Conservation (phyloP, 2,329 filamentous ascomycete species). For the Nemania sp. region DNA sequence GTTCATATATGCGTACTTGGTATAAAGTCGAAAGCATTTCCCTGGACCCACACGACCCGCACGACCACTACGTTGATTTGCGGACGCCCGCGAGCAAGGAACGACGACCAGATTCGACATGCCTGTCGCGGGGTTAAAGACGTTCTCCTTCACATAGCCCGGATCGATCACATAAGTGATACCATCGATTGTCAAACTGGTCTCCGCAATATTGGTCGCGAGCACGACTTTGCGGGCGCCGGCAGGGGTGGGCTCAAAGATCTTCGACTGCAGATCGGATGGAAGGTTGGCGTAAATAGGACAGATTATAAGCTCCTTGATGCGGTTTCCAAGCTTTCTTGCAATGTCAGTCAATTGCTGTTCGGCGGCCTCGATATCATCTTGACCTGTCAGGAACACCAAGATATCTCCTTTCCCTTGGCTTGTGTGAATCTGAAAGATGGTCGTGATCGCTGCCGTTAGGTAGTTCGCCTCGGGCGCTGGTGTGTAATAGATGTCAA, state of each 20-base stretch:
- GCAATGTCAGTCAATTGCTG: conserved; percentile 84
- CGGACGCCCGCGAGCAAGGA: conserved; percentile 87
- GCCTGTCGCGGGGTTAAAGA: conserved; percentile 87
- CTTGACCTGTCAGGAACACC: conserved; percentile 93
- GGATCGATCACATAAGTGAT: conserved; percentile 96
- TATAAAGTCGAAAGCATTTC: conserved; percentile 92
- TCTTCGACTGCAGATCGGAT: conserved; percentile 86
- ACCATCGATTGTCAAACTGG: conserved; percentile 91
- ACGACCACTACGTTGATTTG: conserved; percentile 89
- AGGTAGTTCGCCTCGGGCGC: conserved; percentile 94
- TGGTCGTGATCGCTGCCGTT: conserved; percentile 85
- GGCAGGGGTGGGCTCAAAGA: conserved; percentile 90
- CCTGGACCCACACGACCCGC: conserved; percentile 91
- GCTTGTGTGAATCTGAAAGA: conserved; percentile 92
- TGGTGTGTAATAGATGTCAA: conserved; percentile 88
- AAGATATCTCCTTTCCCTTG: conserved; percentile 87
- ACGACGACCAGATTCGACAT: conserved; percentile 93
- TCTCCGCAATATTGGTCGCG: conserved; percentile 97
- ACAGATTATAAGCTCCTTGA: conserved; percentile 85
- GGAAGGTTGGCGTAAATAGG: conserved; percentile 95
- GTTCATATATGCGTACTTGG: conserved; percentile 91
- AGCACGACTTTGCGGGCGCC: conserved; percentile 88
- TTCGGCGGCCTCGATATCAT: conserved; percentile 91
- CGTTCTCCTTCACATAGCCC: conserved; percentile 93
- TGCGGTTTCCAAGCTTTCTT: conserved; percentile 80